Conservation (phyloP, 352 stramenopile genomes). For the Globisporangium yorkense region DNA sequence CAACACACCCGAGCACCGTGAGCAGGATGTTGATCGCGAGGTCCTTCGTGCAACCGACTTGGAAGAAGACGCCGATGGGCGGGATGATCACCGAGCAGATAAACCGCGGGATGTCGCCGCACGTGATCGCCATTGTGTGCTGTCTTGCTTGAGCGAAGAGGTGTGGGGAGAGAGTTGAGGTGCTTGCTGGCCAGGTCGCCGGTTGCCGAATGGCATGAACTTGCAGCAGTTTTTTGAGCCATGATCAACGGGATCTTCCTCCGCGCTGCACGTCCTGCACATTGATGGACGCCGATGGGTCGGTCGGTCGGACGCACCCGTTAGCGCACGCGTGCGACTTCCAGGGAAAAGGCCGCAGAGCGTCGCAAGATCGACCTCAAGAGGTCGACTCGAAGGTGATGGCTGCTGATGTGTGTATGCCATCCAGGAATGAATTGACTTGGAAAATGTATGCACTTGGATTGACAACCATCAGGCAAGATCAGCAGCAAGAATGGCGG, state of each 20-base stretch:
- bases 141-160: neutral
- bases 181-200: neutral
- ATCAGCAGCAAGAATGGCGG: neutral
- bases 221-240: no score
- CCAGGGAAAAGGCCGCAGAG: no score
- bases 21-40: conserved; percentile 67
- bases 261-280: no score
- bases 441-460: no score
- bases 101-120: conserved; percentile 58
- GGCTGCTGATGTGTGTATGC: no score
- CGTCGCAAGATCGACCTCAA: no score
- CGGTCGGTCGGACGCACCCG: no score
- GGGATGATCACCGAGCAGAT: conserved; percentile 66
- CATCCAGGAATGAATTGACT: no score
- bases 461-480: neutral
- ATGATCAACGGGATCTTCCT: no score
- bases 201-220: neutral
- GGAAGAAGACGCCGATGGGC: conserved; percentile 34
- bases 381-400: no score
- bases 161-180: neutral
- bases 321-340: no score
- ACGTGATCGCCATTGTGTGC: conserved; percentile 47
- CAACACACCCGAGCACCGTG: conserved; percentile 15
- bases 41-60: conserved; percentile 28
- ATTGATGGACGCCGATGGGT: no score